phyloP scores from a whole-genome alignment of 106 monocot species.

The Allium cepa region DNA sequence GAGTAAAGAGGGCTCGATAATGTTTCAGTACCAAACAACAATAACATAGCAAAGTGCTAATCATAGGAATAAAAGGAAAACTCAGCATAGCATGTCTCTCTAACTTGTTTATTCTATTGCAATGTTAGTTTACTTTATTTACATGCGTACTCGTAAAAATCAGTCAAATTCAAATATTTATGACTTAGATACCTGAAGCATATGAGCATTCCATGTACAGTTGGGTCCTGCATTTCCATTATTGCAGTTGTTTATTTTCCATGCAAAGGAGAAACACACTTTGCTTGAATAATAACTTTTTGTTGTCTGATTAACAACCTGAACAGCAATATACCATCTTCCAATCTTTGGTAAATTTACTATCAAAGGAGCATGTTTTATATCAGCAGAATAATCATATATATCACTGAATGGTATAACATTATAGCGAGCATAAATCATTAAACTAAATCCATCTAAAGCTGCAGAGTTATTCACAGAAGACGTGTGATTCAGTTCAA shows the following conservation, averaged over 20 bases:
- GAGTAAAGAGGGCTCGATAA: no score
- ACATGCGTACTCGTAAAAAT: no score
- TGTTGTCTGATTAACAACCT: constrained; percentile 41
- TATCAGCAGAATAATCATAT: constrained; percentile 65
- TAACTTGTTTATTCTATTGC: no score
- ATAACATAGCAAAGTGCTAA: no score
- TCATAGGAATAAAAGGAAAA: no score
- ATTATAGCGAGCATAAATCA: constrained; percentile 72
- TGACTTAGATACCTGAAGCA: constrained; percentile 50
- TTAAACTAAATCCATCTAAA: constrained; percentile 29
- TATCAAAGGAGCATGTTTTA: constrained; percentile 44
- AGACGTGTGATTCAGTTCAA: constrained; percentile 27
- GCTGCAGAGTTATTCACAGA: constrained; percentile 13
- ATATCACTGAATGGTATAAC: constrained; percentile 45
- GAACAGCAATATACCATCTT: constrained; percentile 64
- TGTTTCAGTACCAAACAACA: no score
- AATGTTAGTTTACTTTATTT: no score
- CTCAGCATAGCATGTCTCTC: no score
- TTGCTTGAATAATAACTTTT: constrained; percentile 8
- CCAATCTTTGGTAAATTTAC: constrained; percentile 61
- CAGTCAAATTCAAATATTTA: no score
- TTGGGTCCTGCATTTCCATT: constrained; percentile 63
- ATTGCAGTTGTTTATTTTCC: constrained; percentile 54
- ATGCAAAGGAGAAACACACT: constrained; percentile 64
- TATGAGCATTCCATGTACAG: constrained; percentile 52